These are phyloP conservation scores for Penicillium paxilli DNA, from an alignment of 495 filamentous ascomycete species.

Conservation along the genomic window DNA sequence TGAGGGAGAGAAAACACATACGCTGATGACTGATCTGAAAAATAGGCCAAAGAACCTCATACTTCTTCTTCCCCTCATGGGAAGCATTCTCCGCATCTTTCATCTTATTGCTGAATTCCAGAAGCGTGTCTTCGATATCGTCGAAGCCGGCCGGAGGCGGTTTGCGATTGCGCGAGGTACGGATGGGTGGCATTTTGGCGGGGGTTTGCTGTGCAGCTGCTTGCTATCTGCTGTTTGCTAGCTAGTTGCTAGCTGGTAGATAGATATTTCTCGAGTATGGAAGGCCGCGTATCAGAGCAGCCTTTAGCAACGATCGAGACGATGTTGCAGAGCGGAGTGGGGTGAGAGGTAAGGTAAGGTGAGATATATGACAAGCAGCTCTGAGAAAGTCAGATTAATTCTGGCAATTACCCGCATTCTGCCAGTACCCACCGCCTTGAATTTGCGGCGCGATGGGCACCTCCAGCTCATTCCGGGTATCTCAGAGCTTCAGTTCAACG, in stretches of 20 bases:
- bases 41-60: constrained; percentile 93
- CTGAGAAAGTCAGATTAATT: too few species aligned
- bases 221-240: too few species aligned
- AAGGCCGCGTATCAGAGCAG: too few species aligned
- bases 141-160: constrained; percentile 93
- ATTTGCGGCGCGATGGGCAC: constrained; percentile 23
- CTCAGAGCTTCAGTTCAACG: too few species aligned
- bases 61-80: constrained; percentile 75
- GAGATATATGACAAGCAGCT: too few species aligned
- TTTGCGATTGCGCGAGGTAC: constrained; percentile 76
- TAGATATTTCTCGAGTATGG: too few species aligned
- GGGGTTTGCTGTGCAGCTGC: too few species aligned
- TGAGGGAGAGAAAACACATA: constrained; percentile 34
- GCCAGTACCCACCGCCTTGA: constrained; percentile 31
- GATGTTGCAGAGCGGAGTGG: not conserved
- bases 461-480: too few species aligned
- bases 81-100: constrained; percentile 90
- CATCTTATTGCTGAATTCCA: constrained; percentile 97
- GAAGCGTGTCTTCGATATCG: constrained; percentile 93
- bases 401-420: too few species aligned
- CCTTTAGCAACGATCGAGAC: too few species aligned
- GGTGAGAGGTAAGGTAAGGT: constrained; percentile 9
- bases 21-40: constrained; percentile 98
- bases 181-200: constrained; percentile 92
- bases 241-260: too few species aligned